Evolutionary conservation across 2,329 filamentous ascomycete genomes (phyloP).

Genomic region (Chalaropsis ovoidea): DNA sequence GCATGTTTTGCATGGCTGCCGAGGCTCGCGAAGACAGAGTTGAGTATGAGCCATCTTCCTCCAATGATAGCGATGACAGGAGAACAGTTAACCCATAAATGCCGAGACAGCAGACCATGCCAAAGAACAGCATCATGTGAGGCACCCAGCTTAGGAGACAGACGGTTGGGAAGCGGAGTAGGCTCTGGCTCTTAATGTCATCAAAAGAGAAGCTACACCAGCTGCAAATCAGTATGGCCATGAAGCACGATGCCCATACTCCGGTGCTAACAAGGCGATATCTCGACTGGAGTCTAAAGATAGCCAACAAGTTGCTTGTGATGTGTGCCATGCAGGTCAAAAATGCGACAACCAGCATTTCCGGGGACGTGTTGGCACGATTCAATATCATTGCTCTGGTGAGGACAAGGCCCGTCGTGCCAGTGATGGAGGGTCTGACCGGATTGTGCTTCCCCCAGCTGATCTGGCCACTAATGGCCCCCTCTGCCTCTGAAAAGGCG

Average conservation of each 20-base stretch:
- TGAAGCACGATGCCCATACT: conserved; percentile 84
- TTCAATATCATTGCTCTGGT: conserved; percentile 60
- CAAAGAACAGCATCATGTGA: conserved; percentile 73
- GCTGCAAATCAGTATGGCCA: conserved; percentile 73
- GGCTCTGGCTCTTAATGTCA: conserved; percentile 50
- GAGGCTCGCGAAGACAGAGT: conserved; percentile 8
- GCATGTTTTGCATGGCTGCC: conserved; percentile 76
- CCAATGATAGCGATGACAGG: conserved; percentile 49
- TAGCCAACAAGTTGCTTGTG: conserved; percentile 69
- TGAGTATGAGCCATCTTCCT: neutral
- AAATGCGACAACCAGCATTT: conserved; percentile 75
- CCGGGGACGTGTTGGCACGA: conserved; percentile 77
- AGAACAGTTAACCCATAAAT: conserved; percentile 72
- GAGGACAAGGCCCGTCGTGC: conserved; percentile 30
- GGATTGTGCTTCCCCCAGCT: conserved; percentile 54
- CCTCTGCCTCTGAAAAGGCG: conserved; percentile 90
- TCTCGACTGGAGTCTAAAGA: conserved; percentile 67
- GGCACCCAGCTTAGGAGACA: conserved; percentile 93
- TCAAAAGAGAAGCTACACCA: conserved; percentile 53
- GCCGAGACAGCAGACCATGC: conserved; percentile 61
- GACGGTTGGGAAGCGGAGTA: conserved; percentile 83
- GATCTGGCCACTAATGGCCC: conserved; percentile 70
- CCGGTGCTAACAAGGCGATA: conserved; percentile 79
- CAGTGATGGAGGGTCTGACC: conserved; percentile 37
- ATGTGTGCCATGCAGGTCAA: conserved; percentile 85